Evolutionary conservation across 169 alveolate genomes (phyloP).

Genomic region (Amoebophrya sp.): DNA sequence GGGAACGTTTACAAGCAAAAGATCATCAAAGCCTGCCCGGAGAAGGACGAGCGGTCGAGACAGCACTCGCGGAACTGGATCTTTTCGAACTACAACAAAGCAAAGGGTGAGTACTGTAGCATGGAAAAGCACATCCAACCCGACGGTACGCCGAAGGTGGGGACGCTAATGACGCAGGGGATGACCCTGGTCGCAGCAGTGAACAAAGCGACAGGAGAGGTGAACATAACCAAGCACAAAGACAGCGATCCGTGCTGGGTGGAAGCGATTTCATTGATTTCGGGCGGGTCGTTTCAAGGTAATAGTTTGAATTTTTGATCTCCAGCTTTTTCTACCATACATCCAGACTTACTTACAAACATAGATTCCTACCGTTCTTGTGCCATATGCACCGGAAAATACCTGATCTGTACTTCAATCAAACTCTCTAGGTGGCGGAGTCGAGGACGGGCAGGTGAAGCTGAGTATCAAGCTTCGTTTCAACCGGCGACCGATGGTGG

Average conservation of each 20-base stretch:
- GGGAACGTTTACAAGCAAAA: slow-evolving; percentile 94
- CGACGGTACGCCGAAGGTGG: slow-evolving; percentile 26
- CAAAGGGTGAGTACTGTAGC: neutral
- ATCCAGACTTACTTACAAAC: no score
- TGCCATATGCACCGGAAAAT: no score
- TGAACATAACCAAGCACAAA: slow-evolving; percentile 44
- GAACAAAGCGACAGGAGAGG: slow-evolving; percentile 40
- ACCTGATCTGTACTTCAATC: no score
- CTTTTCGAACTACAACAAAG: neutral
- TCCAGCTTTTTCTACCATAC: no score
- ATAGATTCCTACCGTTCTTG: no score
- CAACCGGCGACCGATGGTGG: slow-evolving; percentile 92
- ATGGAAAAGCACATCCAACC: neutral
- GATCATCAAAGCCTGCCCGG: slow-evolving; percentile 61
- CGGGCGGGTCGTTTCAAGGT: neutral
- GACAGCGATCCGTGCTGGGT: slow-evolving; percentile 52
- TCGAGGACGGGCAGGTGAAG: neutral
- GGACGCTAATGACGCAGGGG: neutral
- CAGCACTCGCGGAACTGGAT: neutral
- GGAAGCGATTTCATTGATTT: slow-evolving; percentile 44
- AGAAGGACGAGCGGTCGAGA: slow-evolving; percentile 36
- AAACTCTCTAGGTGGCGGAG: neutral
- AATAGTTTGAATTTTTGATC: no score
- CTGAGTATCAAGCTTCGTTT: neutral
- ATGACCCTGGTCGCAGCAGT: neutral